A percentile compares a stretch with the other conserved stretches of the same genome.
These are phyloP conservation scores for Arabis alpina DNA, from an alignment of 345 rosid genomes.

Conservation along the genomic window DNA sequence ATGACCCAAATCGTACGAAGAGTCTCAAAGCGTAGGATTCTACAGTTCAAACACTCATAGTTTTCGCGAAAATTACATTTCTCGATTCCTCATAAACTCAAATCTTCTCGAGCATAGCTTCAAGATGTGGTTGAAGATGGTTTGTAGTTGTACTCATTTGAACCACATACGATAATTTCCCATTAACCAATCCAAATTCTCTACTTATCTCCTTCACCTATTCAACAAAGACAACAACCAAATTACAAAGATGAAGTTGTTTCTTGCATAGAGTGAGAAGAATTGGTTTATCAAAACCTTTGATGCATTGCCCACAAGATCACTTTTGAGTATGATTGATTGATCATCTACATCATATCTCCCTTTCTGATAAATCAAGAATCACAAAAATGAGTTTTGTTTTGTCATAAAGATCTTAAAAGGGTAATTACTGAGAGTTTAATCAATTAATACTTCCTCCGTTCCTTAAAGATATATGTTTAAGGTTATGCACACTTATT, in stretches of 20 bases:
- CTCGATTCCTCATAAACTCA: neutral
- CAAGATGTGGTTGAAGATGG: slow-evolving; percentile 58
- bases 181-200: slow-evolving; percentile 53
- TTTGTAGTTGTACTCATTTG: slow-evolving; percentile 62
- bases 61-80: neutral
- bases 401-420: neutral
- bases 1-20: neutral
- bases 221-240: neutral
- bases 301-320: slow-evolving; percentile 75
- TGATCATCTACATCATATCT: slow-evolving; percentile 50
- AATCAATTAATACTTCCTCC: too few relatives aligned
- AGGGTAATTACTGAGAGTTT: neutral
- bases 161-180: slow-evolving; percentile 54
- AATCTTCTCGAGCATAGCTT: slow-evolving; percentile 54
- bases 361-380: slow-evolving; percentile 49
- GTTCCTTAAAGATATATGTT: too few relatives aligned
- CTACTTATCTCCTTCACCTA: slow-evolving; percentile 65
- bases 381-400: neutral
- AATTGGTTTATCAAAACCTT: slow-evolving; percentile 48
- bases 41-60: neutral
- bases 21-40: neutral
- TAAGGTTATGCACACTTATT: too few relatives aligned
- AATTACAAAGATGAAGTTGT: neutral
- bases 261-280: neutral
- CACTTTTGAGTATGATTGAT: slow-evolving; percentile 60